Conservation (phyloP, 2,329 filamentous ascomycete species). For the Neurospora sp. region DNA sequence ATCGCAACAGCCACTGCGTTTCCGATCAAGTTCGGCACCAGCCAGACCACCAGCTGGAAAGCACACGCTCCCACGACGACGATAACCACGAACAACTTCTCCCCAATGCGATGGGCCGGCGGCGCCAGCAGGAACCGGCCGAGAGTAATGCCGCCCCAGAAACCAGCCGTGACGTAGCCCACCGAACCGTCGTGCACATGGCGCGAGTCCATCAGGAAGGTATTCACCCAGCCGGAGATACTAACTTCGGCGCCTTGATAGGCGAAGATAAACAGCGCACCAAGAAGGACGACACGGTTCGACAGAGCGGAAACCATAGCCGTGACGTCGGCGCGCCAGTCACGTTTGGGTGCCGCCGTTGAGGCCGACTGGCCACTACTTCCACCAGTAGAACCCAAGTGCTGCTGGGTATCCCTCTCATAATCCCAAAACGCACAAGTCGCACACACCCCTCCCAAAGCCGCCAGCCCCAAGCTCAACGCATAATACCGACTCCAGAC, state of each 20-base stretch:
- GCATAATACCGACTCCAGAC: slow-evolving; percentile 67
- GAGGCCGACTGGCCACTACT: neutral
- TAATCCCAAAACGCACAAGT: slow-evolving; percentile 63
- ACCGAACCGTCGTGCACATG: slow-evolving; percentile 60
- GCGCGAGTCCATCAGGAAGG: slow-evolving; percentile 67
- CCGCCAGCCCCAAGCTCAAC: slow-evolving; percentile 49
- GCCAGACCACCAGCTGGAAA: slow-evolving; percentile 72
- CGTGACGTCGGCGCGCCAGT: slow-evolving; percentile 6
- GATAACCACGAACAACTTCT: slow-evolving; percentile 57
- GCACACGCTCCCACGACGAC: slow-evolving; percentile 51
- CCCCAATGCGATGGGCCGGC: slow-evolving; percentile 57
- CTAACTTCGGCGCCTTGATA: slow-evolving; percentile 81
- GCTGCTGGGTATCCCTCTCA: slow-evolving; percentile 41
- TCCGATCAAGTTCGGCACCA: slow-evolving; percentile 64
- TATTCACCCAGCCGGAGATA: slow-evolving; percentile 80
- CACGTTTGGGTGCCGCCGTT: too few relatives aligned
- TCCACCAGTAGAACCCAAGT: neutral
- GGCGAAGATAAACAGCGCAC: slow-evolving; percentile 73
- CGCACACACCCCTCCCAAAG: slow-evolving; percentile 46
- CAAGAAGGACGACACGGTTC: slow-evolving; percentile 56
- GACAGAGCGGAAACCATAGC: slow-evolving; percentile 39
- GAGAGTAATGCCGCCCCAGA: slow-evolving; percentile 65
- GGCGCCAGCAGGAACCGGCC: slow-evolving; percentile 64
- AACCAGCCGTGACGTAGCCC: slow-evolving; percentile 69
- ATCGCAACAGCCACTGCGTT: slow-evolving; percentile 59